Percentiles rank a stretch among this genome's conserved stretches.
Evolutionary conservation across 2,329 filamentous ascomycete species (phyloP).

Genomic region (Nannizzia gypsea): DNA sequence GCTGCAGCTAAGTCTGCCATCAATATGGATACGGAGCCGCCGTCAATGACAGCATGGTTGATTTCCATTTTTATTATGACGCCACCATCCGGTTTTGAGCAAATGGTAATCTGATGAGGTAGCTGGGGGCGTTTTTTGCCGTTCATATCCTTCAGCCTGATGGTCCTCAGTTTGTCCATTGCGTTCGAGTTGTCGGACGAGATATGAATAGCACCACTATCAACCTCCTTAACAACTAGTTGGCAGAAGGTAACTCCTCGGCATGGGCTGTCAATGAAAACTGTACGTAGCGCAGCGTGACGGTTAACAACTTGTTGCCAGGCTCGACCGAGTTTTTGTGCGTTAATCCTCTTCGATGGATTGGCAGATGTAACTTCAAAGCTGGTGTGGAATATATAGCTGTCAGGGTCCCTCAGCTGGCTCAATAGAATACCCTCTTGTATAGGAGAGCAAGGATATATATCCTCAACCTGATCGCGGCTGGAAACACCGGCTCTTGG

Average conservation of each 20-base stretch:
- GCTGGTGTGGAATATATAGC: constrained; percentile 27
- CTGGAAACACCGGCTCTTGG: constrained; percentile 23
- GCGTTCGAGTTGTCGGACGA: constrained; percentile 11
- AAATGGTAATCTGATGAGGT: constrained; percentile 30
- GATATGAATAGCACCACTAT: constrained; percentile 19
- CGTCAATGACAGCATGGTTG: constrained; percentile 37
- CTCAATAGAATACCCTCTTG: constrained; percentile 23
- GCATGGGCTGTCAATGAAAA: constrained; percentile 26
- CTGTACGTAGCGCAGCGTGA: constrained; percentile 25
- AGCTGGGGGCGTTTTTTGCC: constrained; percentile 17
- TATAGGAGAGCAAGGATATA: constrained; percentile 16
- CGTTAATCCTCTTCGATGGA: constrained; percentile 16
- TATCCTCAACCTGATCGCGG: constrained; percentile 32
- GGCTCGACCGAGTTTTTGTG: constrained; percentile 20
- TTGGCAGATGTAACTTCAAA: constrained; percentile 21
- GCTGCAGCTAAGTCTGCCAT: constrained; percentile 30
- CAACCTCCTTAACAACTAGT: constrained; percentile 23
- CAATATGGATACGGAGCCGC: constrained; percentile 33
- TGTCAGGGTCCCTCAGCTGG: constrained; percentile 25
- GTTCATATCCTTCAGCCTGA: constrained; percentile 9
- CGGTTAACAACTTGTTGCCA: constrained; percentile 26
- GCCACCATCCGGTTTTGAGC: constrained; percentile 21
- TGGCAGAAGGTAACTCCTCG: constrained; percentile 29
- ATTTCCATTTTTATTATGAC: constrained; percentile 34
- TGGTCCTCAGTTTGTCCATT: constrained; percentile 6